These are phyloP conservation scores for Mucor plumbeus DNA, from an alignment of 371 early-diverging fungal species.

Conservation along the genomic window DNA sequence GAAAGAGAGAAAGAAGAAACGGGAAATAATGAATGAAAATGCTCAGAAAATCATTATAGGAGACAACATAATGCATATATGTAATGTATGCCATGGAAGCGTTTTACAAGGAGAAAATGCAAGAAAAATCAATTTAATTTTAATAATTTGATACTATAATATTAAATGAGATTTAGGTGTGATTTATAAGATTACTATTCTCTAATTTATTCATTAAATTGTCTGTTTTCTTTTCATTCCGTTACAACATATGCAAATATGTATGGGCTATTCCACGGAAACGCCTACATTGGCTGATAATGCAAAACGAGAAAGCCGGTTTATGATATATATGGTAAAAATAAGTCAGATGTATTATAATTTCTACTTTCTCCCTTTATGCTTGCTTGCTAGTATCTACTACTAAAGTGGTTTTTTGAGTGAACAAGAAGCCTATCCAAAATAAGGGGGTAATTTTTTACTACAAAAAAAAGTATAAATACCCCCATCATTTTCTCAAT, in stretches of 20 bases:
- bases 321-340: slow-evolving; percentile 16
- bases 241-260: not conserved
- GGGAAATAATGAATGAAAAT: not conserved
- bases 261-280: not conserved
- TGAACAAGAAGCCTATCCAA: slow-evolving; percentile 9
- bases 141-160: not conserved
- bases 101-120: not conserved
- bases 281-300: slow-evolving; percentile 1
- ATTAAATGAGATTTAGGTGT: not conserved
- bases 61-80: not conserved
- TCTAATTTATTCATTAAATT: too few relatives aligned
- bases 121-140: not conserved
- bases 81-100: slow-evolving; percentile 3
- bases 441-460: not conserved
- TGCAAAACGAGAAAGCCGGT: not conserved
- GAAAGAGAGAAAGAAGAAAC: not conserved
- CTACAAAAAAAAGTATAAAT: slow-evolving; percentile 5
- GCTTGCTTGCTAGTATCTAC: slow-evolving; percentile 1
- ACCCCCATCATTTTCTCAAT: slow-evolving; percentile 3
- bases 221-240: not conserved
- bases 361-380: slow-evolving; percentile 7
- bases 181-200: too few relatives aligned
- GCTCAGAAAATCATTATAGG: not conserved
- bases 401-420: not conserved
- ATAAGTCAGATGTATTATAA: slow-evolving; percentile 16